Percentiles rank a stretch among this genome's conserved stretches.
Evolutionary conservation across 345 rosid species (phyloP).

Genomic region (Trapa bicornis): DNA sequence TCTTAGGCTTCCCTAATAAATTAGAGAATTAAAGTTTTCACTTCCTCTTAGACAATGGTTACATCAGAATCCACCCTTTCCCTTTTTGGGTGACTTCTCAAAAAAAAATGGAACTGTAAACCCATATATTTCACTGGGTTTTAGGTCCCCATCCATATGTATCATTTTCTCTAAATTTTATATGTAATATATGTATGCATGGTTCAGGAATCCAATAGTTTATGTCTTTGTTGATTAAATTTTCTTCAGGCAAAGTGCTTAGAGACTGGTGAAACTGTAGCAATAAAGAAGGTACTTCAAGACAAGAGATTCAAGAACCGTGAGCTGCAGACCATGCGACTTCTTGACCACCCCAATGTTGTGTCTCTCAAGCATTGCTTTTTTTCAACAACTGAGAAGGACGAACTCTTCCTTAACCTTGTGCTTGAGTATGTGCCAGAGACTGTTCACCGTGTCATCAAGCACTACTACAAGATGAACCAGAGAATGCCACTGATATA

Average conservation of each 20-base stretch:
- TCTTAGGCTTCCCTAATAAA: no score
- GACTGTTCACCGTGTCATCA: slow-evolving; percentile 80
- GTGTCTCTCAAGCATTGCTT: slow-evolving; percentile 89
- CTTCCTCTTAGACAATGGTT: no score
- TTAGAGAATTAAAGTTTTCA: no score
- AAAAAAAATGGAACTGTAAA: no score
- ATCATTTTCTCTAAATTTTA: not conserved
- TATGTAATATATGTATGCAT: not conserved
- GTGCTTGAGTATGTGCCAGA: slow-evolving; percentile 95
- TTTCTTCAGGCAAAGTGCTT: slow-evolving; percentile 78
- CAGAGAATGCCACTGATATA: slow-evolving; percentile 86
- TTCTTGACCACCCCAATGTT: slow-evolving; percentile 89
- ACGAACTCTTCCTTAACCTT: slow-evolving; percentile 79
- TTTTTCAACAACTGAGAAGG: slow-evolving; percentile 87
- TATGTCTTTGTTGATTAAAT: not conserved
- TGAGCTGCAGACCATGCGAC: slow-evolving; percentile 94
- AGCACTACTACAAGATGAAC: slow-evolving; percentile 67
- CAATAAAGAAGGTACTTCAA: slow-evolving; percentile 78
- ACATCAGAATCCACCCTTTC: no score
- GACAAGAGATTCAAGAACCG: slow-evolving; percentile 97
- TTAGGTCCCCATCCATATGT: no score
- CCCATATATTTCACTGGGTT: no score
- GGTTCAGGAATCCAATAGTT: not conserved
- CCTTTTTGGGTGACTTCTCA: no score
- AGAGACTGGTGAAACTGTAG: slow-evolving; percentile 93